These are phyloP conservation scores for Schizopora paradoxa DNA, from an alignment of 1,284 basidiomycete genomes.

Conservation along the genomic window DNA sequence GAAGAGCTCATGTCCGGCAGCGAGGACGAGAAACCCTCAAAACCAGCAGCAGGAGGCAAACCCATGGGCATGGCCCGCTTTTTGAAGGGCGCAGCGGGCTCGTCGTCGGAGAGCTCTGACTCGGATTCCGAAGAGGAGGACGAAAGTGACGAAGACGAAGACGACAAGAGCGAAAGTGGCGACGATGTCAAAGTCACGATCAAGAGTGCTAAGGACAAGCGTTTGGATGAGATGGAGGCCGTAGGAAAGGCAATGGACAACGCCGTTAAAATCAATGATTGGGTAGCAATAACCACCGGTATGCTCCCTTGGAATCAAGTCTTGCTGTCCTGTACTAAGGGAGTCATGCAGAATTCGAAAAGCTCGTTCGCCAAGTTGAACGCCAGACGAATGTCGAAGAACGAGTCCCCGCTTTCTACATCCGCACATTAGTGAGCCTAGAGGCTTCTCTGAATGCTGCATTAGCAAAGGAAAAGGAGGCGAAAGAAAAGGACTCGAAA, in stretches of 20 bases:
- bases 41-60: conserved; percentile 40
- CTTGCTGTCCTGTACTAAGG: conserved; percentile 8
- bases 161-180: conserved; percentile 60
- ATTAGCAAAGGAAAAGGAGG: conserved; percentile 82
- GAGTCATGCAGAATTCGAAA: conserved; percentile 84
- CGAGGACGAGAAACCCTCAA: conserved; percentile 56
- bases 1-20: conserved; percentile 71
- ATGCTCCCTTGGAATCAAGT: conserved; percentile 23
- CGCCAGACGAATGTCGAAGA: conserved; percentile 85
- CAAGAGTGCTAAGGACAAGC: conserved; percentile 84
- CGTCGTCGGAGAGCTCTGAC: conserved; percentile 40
- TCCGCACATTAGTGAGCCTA: conserved; percentile 73
- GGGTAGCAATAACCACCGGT: conserved; percentile 91
- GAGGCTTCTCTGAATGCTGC: conserved; percentile 75
- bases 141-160: conserved; percentile 31
- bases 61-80: conserved; percentile 74
- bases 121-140: conserved; percentile 40
- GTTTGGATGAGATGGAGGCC: conserved; percentile 84
- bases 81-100: conserved; percentile 48
- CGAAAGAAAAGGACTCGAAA: no score
- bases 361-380: conserved; percentile 85
- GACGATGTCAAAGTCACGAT: conserved; percentile 69
- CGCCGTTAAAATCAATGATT: conserved; percentile 94
- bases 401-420: conserved; percentile 84
- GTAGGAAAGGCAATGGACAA: conserved; percentile 92